Evolutionary conservation across 257 asterid genomes (phyloP).

Genomic region (Lavandula angustifolia): DNA sequence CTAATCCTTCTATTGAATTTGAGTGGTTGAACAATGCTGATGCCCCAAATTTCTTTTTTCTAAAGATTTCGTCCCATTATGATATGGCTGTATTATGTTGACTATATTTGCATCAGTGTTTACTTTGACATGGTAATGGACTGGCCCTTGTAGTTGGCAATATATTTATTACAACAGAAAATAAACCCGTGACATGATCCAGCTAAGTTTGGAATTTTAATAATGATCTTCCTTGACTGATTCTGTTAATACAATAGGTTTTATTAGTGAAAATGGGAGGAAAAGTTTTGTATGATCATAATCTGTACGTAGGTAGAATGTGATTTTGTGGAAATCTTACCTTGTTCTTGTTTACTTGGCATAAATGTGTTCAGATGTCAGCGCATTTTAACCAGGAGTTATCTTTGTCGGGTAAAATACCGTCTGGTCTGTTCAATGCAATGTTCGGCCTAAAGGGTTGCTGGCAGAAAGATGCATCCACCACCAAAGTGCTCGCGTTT

Average conservation of each 20-base stretch:
- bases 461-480: slow-evolving; percentile 91
- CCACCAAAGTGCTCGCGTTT: slow-evolving; percentile 73
- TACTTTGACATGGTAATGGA: slow-evolving; percentile 27
- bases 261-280: neutral
- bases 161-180: slow-evolving; percentile 6
- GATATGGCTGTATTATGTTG: slow-evolving; percentile 28
- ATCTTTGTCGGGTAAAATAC: slow-evolving; percentile 83
- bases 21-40: slow-evolving; percentile 41
- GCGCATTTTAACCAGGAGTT: slow-evolving; percentile 81
- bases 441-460: slow-evolving; percentile 87
- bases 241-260: neutral
- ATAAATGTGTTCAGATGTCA: slow-evolving; percentile 63
- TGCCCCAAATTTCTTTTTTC: slow-evolving; percentile 12
- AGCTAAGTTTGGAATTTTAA: neutral
- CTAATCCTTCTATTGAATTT: slow-evolving; percentile 32
- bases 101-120: slow-evolving; percentile 19
- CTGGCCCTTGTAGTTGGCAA: neutral
- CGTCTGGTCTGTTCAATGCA: slow-evolving; percentile 78
- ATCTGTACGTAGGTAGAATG: no score
- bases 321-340: neutral
- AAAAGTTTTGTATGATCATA: neutral
- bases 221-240: neutral
- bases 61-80: neutral
- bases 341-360: slow-evolving; percentile 22
- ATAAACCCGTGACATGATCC: neutral